Evolutionary conservation across 106 monocot species (phyloP).

Genomic region (Phalaenopsis aphrodite): DNA sequence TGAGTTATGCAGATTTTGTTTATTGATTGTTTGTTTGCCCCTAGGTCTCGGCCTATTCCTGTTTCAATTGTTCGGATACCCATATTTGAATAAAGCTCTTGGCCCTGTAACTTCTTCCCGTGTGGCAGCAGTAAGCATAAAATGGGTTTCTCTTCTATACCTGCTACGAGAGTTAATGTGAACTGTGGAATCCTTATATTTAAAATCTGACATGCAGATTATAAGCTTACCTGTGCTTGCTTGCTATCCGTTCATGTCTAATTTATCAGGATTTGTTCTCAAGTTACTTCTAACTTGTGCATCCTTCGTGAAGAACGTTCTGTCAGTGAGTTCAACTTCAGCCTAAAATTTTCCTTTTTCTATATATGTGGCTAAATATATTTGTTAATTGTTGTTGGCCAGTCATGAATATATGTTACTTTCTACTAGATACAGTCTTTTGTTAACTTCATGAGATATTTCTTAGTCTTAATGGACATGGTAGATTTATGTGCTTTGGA

Average conservation of each 20-base stretch:
- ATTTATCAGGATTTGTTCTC: slow-evolving; percentile 45
- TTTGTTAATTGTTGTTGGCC: too few relatives aligned
- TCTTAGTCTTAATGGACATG: too few relatives aligned
- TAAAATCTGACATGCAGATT: slow-evolving; percentile 28
- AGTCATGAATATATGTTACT: too few relatives aligned
- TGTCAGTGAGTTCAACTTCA: slow-evolving; percentile 49
- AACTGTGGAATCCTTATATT: too few relatives aligned
- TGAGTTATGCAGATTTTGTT: too few relatives aligned
- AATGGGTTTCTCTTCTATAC: background rate
- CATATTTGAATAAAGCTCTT: slow-evolving; percentile 15
- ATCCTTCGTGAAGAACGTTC: slow-evolving; percentile 55
- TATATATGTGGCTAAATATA: too few relatives aligned
- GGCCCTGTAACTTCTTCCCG: slow-evolving; percentile 30
- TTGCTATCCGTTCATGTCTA: slow-evolving; percentile 47
- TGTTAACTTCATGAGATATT: too few relatives aligned
- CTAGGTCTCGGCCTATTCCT: slow-evolving; percentile 39
- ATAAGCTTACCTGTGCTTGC: slow-evolving; percentile 45
- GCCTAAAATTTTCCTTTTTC: background rate
- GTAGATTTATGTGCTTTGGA: too few relatives aligned
- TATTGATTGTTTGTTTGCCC: background rate
- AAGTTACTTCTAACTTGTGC: slow-evolving; percentile 40
- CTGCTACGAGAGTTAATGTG: background rate
- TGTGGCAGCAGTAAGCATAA: slow-evolving; percentile 40
- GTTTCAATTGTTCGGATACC: slow-evolving; percentile 47
- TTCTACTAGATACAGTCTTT: too few relatives aligned